Base-by-base conservation (phyloP, 352 stramenopile species). In the Globisporangium radiosum region DNA sequence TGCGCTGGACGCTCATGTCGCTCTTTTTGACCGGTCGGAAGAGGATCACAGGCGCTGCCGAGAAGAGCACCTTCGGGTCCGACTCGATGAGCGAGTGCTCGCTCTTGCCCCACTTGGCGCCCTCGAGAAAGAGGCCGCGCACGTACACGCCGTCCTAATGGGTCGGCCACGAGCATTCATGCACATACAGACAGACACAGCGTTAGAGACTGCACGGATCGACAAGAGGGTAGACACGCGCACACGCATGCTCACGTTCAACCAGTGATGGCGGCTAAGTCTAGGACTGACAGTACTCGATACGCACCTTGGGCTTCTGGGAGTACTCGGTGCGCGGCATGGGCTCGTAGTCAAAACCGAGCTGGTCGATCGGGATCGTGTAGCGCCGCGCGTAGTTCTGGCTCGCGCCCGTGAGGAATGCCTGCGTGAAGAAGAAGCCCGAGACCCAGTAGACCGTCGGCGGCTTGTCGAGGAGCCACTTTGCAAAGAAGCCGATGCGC, bases 351-450 rank as follows among this genome's bases (percentile, higher is more conserved):
- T 90, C 78, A 54, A 92, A 92, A 0, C 76, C 75, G 8, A 94
- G 68, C 54, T 92, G 78, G 60, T 92, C 94, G 61, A 98, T 98
- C 1, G 94, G 90, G 45, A 97, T 72, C 60, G 84, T 91, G 65
- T 97, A 94, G 62, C 93, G 92, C 3, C 94, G 76, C 9, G 94
- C 94, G 58, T 81, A 98, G 64, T 98, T 98, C 66, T 98, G 94
- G 59, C 94, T 92, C 45, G 88, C 92, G 38, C 94, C 94, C 0
- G 94, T 98, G 49, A 98, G 71, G 69, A 98, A 98, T 13, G 94
- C 92, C 72, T 98, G 89, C 4, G 94, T 96, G 74, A 98, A 98
- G 72, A 98, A 98, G 68, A 98, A 98, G 0, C 94, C 92, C 17
- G 81, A 95, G 57, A 98, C 84, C 94, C 94, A 98, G 69, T 95